A percentile compares a stretch with the other conserved stretches of the same genome.
phyloP scores from a whole-genome alignment of 768 basidiomycete species.

The Leccinum broughii region DNA sequence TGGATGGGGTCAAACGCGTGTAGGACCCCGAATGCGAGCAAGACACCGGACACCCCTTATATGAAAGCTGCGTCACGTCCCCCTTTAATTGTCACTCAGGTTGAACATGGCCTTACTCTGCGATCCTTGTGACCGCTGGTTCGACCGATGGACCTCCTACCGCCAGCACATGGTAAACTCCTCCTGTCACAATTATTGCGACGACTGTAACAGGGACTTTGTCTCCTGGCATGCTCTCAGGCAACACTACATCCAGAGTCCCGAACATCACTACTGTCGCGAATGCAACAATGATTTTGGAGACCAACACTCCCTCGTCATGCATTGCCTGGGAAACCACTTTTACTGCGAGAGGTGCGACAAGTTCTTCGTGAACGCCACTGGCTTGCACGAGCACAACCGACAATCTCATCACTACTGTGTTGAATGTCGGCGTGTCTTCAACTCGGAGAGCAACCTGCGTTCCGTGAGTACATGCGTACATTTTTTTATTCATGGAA shows the following conservation, averaged over 20 bases:
- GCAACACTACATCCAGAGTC: conserved; percentile 55
- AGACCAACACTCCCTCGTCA: conserved; percentile 31
- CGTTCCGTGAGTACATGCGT: conserved; percentile 8
- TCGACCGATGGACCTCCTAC: conserved; percentile 30
- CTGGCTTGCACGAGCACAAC: conserved; percentile 49
- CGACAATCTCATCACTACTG: conserved; percentile 49
- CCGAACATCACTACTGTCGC: conserved; percentile 52
- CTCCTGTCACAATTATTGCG: conserved; percentile 44
- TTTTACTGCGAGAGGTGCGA: conserved; percentile 44
- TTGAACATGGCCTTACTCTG: conserved; percentile 25
- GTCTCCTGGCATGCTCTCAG: conserved; percentile 35
- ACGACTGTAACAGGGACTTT: conserved; percentile 50
- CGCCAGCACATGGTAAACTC: conserved; percentile 40
- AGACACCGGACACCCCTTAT: neutral
- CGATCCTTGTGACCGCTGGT: conserved; percentile 41
- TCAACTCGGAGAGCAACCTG: conserved; percentile 32
- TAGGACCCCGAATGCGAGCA: conserved; percentile 29
- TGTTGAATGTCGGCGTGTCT: conserved; percentile 41
- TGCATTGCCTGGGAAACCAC: conserved; percentile 45
- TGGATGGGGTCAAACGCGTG: conserved; percentile 27
- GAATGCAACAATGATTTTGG: conserved; percentile 47
- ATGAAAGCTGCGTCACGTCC: neutral
- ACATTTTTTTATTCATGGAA: no score
- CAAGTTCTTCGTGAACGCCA: conserved; percentile 39
- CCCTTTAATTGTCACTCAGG: neutral